Conservation (phyloP, 2,329 filamentous ascomycete species). For the Tricladium varicosporioides region DNA sequence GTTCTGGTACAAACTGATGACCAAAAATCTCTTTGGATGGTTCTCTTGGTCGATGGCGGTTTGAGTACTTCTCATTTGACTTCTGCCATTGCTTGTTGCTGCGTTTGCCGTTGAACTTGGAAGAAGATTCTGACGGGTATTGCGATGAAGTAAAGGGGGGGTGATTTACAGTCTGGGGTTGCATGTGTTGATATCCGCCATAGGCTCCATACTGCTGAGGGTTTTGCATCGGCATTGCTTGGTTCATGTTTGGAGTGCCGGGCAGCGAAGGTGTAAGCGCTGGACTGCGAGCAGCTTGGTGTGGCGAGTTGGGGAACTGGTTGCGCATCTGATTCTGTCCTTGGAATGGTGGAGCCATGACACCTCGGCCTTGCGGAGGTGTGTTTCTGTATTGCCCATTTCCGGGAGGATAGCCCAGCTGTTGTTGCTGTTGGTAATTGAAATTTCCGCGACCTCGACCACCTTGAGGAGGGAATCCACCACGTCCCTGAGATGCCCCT, state of each 20-base stretch:
- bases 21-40: constrained; percentile 28
- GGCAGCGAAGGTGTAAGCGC: constrained; percentile 65
- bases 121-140: constrained; percentile 17
- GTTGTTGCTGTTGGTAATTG: constrained; percentile 48
- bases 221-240: constrained; percentile 62
- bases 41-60: constrained; percentile 21
- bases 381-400: constrained; percentile 30
- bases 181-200: constrained; percentile 30
- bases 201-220: constrained; percentile 44
- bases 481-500: constrained; percentile 44
- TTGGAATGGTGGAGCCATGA: constrained; percentile 45
- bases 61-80: constrained; percentile 30
- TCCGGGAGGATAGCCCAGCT: constrained; percentile 50
- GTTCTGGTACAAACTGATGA: constrained; percentile 23
- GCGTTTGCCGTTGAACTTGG: constrained; percentile 13
- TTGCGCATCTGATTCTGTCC: constrained; percentile 47
- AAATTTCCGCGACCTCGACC: constrained; percentile 59
- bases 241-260: constrained; percentile 67
- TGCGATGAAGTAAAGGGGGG: constrained; percentile 42
- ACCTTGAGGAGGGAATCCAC: constrained; percentile 49
- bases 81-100: constrained; percentile 14
- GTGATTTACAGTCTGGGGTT: constrained; percentile 50
- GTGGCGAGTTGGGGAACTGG: constrained; percentile 60
- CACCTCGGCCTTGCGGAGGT: constrained; percentile 47
- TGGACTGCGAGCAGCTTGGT: constrained; percentile 62